These are phyloP conservation scores for Cryptococcus sp. DNA, from an alignment of 1,284 basidiomycete genomes.

Conservation along the genomic window DNA sequence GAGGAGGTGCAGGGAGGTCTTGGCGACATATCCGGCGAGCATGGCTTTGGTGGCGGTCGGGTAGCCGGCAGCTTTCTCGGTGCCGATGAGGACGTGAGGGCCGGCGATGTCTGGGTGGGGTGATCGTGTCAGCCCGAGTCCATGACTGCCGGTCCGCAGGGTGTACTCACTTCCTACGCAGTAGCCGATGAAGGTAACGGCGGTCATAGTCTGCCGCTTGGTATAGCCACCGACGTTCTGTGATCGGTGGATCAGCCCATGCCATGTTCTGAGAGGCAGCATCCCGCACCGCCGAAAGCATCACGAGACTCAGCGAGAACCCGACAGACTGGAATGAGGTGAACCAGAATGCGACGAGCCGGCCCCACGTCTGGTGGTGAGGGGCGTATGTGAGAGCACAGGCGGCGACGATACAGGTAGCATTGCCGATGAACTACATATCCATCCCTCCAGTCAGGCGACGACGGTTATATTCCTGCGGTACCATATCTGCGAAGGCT, in stretches of 20 bases:
- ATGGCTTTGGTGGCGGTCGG: slow-evolving; percentile 23
- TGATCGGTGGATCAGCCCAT: not conserved
- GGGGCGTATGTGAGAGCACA: slow-evolving; percentile 18
- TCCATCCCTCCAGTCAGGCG: too few relatives aligned
- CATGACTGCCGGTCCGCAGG: not conserved
- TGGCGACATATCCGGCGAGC: slow-evolving; percentile 23
- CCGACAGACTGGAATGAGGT: slow-evolving; percentile 21
- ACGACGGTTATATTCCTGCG: too few relatives aligned
- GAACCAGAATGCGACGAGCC: slow-evolving; percentile 27
- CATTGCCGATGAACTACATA: slow-evolving; percentile 16
- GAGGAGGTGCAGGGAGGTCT: slow-evolving; percentile 13
- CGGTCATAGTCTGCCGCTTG: slow-evolving; percentile 17
- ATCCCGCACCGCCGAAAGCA: slow-evolving; percentile 18
- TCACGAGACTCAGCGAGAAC: slow-evolving; percentile 23
- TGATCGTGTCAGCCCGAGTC: not conserved
- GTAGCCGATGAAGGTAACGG: slow-evolving; percentile 19
- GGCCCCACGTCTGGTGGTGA: slow-evolving; percentile 11
- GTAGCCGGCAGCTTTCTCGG: slow-evolving; percentile 15
- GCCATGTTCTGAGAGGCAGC: too few relatives aligned
- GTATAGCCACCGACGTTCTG: slow-evolving; percentile 26
- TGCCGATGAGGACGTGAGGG: slow-evolving; percentile 16
- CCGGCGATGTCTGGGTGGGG: slow-evolving; percentile 18
- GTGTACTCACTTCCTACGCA: slow-evolving; percentile 18
- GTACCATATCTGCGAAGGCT: not conserved
- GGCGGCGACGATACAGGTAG: slow-evolving; percentile 18